Base-by-base conservation (phyloP, 768 basidiomycete species). In the Amanita muscaria region DNA sequence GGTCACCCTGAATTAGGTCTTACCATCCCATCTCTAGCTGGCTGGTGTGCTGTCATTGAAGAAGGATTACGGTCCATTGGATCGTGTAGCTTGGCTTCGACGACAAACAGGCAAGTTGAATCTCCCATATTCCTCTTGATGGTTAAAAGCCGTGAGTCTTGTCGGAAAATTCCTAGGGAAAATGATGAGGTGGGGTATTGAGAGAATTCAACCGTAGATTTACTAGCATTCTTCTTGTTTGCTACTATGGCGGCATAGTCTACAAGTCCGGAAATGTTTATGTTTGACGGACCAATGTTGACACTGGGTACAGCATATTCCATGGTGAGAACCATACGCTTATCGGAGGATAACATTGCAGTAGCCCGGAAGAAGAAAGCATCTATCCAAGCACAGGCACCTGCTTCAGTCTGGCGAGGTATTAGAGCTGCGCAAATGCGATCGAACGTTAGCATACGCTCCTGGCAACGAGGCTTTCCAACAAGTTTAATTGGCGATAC, bases 351-450 rank as follows among this genome's bases (percentile, higher is more conserved):
- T 33, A 59, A 40, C 57, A 59, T 57, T 21, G 56, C 57, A 46
- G 56, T 55, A 31, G 46, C 53, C 24, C 57, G 55, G 39, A 46
- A 56, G 44, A 58, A 41, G 49, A 58, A 53, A 7, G 42, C 42
- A 16, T 43, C 42, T n/a, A 53, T 44, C 55, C 53, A 56, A 32
- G 50, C 33, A 22, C 55, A 52, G 21, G 49, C 48, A 48, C 51
- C 41, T 40, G 49, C 51, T 50, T 56, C 55, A 35, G 48, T 50
- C 53, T 56, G 23, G 38, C 16, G 31, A 40, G 40, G 30, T 40
- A 48, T 50, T 19, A 44, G 40, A 47, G 41, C 29, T 30, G 49
- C 32, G 47, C 39, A 15, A 18, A 33, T 36, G 27, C 14, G 32
- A 34, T 19, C 24, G 42, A 16, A 12, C 15, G 32, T 33, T 24